Evolutionary conservation across 1,284 basidiomycete genomes (phyloP).

Genomic region (Marasmius tenuissimus): DNA sequence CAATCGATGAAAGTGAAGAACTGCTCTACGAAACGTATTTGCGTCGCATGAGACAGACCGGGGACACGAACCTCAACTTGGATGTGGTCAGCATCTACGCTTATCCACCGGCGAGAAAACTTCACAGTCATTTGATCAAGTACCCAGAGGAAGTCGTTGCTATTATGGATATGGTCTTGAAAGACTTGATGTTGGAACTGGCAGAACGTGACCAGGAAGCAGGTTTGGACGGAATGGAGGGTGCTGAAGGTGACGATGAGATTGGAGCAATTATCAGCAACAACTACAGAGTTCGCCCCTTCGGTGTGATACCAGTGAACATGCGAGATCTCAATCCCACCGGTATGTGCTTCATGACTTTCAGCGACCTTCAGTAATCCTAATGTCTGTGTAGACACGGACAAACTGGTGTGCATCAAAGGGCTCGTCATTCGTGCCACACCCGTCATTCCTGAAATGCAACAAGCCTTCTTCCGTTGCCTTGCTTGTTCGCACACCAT

Average conservation of each 20-base stretch:
- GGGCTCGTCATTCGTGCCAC: slow-evolving; percentile 97
- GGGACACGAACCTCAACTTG: slow-evolving; percentile 90
- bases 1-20: slow-evolving; percentile 69
- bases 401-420: slow-evolving; percentile 94
- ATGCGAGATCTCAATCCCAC: slow-evolving; percentile 91
- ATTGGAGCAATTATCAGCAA: slow-evolving; percentile 77
- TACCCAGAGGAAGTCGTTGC: slow-evolving; percentile 98
- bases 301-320: slow-evolving; percentile 80
- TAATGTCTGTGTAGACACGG: slow-evolving; percentile 69
- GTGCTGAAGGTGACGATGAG: slow-evolving; percentile 73
- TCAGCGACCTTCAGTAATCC: slow-evolving; percentile 5
- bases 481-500: slow-evolving; percentile 94
- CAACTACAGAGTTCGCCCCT: slow-evolving; percentile 92
- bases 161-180: slow-evolving; percentile 94
- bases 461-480: slow-evolving; percentile 97
- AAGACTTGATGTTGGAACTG: slow-evolving; percentile 84
- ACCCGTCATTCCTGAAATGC: slow-evolving; percentile 99
- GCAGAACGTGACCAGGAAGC: slow-evolving; percentile 77
- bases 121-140: slow-evolving; percentile 79
- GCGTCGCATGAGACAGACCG: slow-evolving; percentile 85
- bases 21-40: slow-evolving; percentile 83
- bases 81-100: slow-evolving; percentile 89
- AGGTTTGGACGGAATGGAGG: slow-evolving; percentile 68
- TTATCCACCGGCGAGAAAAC: slow-evolving; percentile 83
- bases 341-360: slow-evolving; percentile 47